Evolutionary conservation across 208 protist genomes (phyloP), one percentile per base, ranked within the genome.

Genomic region (Crithidia fasciculata): DNA sequence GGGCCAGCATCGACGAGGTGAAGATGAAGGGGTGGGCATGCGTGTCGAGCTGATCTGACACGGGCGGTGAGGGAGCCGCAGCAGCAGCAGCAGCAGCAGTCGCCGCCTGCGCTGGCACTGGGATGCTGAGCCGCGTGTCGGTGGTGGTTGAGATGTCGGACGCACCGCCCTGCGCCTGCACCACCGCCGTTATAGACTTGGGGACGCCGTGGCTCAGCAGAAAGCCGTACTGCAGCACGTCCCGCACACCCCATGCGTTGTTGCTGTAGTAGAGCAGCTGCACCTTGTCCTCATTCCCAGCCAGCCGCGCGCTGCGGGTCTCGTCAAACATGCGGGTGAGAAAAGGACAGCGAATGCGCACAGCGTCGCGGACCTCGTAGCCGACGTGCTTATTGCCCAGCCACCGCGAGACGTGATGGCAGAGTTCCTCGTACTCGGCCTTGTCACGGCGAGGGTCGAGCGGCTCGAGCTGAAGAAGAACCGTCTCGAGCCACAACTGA

Each of bases 201-300:
- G 80, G 80, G 2, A 81, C 56, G 43, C 36, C 77, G 13, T 69
- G 49, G 16, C 55, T 57, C 10, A 86, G 44, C 72, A 85, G 39
- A 68, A 94, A 94, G 47, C 89, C 89, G 41, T 72, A 82, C 74
- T 82, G 74, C 64, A 94, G 37, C 16, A 87, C 86, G 4, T 90
- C 81, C 0, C 69, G 60, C 41, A 72, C 72, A 36, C 60, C 45
- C 80, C 84, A 87, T 16, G 81, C 81, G 59, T 94, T 94, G 75
- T 91, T 92, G 49, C 80, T 89, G 78, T 94, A 94, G 74, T 84
- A 94, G 41, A 94, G 83, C n/a, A 94, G 73, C 64, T 85, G 73
- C 44, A 92, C 85, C 56, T 70, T 65, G 10, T 87, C 83, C 41
- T 69, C 53, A 47, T 81, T 69, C 55, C 43, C 72, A 7, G 41